Conservation (phyloP, 257 asterid species). For the Solanum bulbocastanum region DNA sequence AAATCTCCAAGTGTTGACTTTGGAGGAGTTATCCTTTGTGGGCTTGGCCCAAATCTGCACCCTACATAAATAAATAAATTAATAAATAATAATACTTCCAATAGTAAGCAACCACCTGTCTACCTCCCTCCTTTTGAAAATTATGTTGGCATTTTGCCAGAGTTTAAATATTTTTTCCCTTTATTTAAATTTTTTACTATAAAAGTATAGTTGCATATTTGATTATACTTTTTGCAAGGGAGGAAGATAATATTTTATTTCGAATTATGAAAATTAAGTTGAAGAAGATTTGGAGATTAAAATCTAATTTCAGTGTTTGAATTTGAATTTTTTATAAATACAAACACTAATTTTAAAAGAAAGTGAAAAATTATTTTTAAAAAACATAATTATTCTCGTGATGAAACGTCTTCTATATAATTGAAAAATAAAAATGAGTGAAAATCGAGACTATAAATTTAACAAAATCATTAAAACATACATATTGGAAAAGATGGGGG, state of each 20-base stretch:
- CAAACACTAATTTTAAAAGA: neutral
- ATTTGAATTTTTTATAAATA: neutral
- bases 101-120: neutral
- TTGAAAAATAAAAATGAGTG: too few relatives aligned
- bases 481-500: neutral
- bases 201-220: neutral
- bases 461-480: neutral
- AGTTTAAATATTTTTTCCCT: too few relatives aligned
- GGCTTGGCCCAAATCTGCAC: neutral
- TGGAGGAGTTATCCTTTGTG: neutral
- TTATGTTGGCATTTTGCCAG: neutral
- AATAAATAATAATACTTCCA: neutral
- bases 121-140: neutral
- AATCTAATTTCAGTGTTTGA: neutral
- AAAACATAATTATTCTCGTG: too few relatives aligned
- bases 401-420: accelerated
- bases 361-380: too few relatives aligned
- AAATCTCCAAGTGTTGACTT: neutral
- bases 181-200: too few relatives aligned
- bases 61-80: neutral
- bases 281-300: neutral
- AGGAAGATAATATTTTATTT: neutral
- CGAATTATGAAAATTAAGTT: neutral
- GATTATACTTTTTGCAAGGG: neutral
- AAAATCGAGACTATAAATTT: neutral